Evolutionary conservation across 441 rosid species (phyloP).

Genomic region (Lepidium campestre): DNA sequence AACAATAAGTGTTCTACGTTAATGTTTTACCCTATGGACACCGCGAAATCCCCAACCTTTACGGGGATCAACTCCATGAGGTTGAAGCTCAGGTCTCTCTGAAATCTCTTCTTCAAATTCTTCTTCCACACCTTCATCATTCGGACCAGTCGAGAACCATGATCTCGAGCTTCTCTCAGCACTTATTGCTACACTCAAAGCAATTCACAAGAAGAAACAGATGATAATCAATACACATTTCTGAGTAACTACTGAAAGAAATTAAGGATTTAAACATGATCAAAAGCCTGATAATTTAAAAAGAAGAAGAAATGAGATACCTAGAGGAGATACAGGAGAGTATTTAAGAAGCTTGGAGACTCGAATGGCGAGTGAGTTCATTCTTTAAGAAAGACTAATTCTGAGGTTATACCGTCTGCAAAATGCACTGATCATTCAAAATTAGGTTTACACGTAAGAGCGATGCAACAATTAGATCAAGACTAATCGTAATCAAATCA

Average conservation of each 20-base stretch:
- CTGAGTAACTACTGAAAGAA: neutral
- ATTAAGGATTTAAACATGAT: neutral
- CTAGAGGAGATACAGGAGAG: slow-evolving; percentile 8
- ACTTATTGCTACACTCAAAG: slow-evolving; percentile 34
- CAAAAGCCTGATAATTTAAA: neutral
- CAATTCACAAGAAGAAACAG: neutral
- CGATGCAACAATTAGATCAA: neutral
- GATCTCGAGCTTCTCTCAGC: slow-evolving; percentile 38
- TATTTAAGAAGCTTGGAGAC: slow-evolving; percentile 16
- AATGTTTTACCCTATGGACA: slow-evolving; percentile 63
- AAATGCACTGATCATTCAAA: neutral
- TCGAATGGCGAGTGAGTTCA: slow-evolving; percentile 22
- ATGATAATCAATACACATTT: neutral
- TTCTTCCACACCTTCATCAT: slow-evolving; percentile 30
- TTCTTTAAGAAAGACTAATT: neutral
- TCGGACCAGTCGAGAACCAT: slow-evolving; percentile 44
- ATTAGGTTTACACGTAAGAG: neutral
- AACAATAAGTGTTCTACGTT: neutral
- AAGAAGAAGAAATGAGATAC: neutral
- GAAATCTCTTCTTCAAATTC: slow-evolving; percentile 38
- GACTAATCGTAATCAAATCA: neutral
- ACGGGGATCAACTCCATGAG: slow-evolving; percentile 82
- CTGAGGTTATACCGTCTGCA: neutral
- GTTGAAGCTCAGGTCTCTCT: slow-evolving; percentile 46
- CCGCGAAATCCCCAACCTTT: slow-evolving; percentile 94